Evolutionary conservation across 2,329 filamentous ascomycete genomes (phyloP), one percentile per base, ranked within the genome.

Genomic region (Tolypocladium album): DNA sequence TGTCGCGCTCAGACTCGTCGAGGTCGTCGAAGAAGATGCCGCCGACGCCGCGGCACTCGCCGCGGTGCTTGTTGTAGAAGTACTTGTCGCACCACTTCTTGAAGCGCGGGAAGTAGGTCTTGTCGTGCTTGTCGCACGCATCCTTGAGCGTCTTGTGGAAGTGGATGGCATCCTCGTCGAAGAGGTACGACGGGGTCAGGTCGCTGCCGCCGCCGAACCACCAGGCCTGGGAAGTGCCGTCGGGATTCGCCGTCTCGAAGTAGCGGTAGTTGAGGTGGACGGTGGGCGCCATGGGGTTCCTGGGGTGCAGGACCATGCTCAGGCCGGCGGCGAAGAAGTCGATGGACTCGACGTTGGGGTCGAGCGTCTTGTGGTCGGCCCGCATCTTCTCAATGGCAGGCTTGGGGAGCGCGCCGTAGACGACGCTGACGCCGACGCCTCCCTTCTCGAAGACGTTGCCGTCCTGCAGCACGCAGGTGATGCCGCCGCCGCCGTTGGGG

Each of bases 11-110:
- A 1, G 84, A 83, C 68, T 89, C 89, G 72, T 99, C 94, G 17
- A 99, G 81, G 72, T 99, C 94, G 74, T 99, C 94, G 70, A 99
- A 99, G 83, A 99, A 99, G 74, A 99, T 97, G 59, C 94, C 94
- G 58, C 94, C 94, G 40, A 99, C 78, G 60, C 94, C 94, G 56
- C 94, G 88, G 55, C 85, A 81, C 77, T 99, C 94, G 61, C 84
- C 84, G 55, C 94, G 86, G 77, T 99, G 94, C 72, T 92, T 93
- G 75, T 97, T 89, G 78, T 83, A 88, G 76, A 99, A 99, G 79
- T 99, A 99, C 68, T 95, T 86, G 73, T 99, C 94, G 73, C 94
- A 99, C 94, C 94, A 99, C 71, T 89, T 88, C 79, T 99, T 99
- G 83, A 97, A 99, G 58, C 87, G 86, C 15, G 91, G 87, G 74